Percentiles rank a stretch among this genome's conserved stretches.
phyloP scores from a whole-genome alignment of 208 protist genomes.

The Acanthamoeba triangularis region DNA sequence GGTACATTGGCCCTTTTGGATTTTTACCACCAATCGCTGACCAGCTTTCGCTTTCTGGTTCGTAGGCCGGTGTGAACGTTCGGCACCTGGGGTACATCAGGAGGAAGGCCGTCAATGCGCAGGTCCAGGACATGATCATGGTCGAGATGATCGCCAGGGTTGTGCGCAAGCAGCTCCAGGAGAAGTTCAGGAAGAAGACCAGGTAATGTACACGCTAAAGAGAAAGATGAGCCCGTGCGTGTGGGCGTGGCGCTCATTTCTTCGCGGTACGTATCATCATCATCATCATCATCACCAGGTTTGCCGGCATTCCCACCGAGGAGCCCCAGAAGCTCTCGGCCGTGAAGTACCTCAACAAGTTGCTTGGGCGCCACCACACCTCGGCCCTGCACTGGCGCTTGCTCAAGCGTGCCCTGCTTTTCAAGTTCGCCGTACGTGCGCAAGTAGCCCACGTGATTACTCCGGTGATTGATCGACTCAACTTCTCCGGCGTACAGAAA shows the following conservation, averaged over 20 bases:
- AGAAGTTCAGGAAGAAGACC: conserved; percentile 37
- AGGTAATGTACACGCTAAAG: not conserved
- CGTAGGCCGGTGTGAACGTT: conserved; percentile 81
- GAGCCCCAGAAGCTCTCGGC: conserved; percentile 16
- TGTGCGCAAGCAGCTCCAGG: conserved; percentile 35
- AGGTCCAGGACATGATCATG: conserved; percentile 33
- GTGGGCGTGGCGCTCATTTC: too few species aligned
- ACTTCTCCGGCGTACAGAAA: too few species aligned
- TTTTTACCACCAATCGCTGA: not conserved
- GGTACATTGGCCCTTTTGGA: not conserved
- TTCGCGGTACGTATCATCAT: not conserved
- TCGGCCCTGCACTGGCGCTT: not conserved
- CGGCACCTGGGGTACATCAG: conserved; percentile 78
- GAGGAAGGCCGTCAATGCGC: not conserved
- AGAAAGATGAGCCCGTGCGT: too few species aligned
- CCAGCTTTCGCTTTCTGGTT: not conserved
- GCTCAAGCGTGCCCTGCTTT: not conserved
- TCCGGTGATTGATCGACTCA: too few species aligned
- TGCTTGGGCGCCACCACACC: not conserved
- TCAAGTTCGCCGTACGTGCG: conserved; percentile 25
- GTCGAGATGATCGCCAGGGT: conserved; percentile 64
- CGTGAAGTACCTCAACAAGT: conserved; percentile 38
- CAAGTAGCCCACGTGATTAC: too few species aligned
- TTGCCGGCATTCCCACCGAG: conserved; percentile 21
- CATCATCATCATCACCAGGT: not conserved